Base-by-base conservation (phyloP, 2,329 filamentous ascomycete genomes). In the Sporothrix pseudoabietina region DNA sequence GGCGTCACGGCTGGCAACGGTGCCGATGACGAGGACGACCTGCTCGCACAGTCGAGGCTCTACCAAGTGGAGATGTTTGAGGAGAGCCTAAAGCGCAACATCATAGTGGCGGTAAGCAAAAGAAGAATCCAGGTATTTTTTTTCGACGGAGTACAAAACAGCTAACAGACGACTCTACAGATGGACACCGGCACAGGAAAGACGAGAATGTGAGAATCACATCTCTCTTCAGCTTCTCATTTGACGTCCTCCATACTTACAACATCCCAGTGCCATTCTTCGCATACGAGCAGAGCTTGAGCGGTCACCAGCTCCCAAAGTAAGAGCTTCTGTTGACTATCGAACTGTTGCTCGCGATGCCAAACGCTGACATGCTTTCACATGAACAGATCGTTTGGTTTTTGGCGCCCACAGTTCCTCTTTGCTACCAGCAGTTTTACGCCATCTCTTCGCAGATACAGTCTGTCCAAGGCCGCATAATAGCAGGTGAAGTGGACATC, bases 131-230 rank as follows among this genome's bases (percentile, higher is more conserved):
- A 12, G 7, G 16, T 9, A n/a, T 35, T 52, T n/a, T 44, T 14
- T 47, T 39, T 6, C 35, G 5, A 1, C 41, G 39, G 26, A 49
- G 30, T 35, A 9, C 10, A 39, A 7, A 26, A 41, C 4, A 6
- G n/a, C 22, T 32, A 57, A 16, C 10, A 35, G 4, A n/a, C 10
- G 26, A 6, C 22, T 4, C 14, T 47, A 22, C 75, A 92, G 91
- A 94, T 94, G 92, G 91, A 92, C 75, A 94, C 92, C 0, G 92
- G 92, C 0, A 93, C 88, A 76, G 92, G 92, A 1, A 94, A 94
- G 80, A 94, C 92, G 3, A 89, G 91, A 76, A 87, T 94, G 91
- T 93, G 86, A 81, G 86, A 57, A 65, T 52, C 19, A 44, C 16
- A 35, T 16, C 30, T 10, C 16, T 54, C 70, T 22, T 47, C 30